These are phyloP conservation scores for Gleditsia sinensis DNA, from an alignment of 306 rosid genomes.

Conservation along the genomic window DNA sequence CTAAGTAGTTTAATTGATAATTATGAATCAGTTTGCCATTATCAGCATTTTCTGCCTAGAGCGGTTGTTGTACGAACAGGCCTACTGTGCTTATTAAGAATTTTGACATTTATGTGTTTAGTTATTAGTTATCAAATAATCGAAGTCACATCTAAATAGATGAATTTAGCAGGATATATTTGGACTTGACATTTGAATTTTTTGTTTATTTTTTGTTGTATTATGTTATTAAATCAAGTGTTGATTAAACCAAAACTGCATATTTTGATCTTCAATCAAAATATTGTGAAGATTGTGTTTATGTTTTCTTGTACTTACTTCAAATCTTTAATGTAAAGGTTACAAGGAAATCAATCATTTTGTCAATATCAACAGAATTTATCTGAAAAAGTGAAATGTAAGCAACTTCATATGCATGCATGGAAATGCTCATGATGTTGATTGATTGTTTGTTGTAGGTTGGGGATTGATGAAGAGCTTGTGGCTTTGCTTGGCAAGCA, in stretches of 20 bases:
- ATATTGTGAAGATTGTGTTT: too few species aligned
- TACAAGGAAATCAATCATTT: too few species aligned
- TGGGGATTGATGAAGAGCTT: conserved; percentile 96
- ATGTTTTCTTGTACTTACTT: background rate
- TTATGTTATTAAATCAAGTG: background rate
- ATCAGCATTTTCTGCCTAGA: background rate
- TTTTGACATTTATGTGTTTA: background rate
- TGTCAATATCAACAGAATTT: too few species aligned
- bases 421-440: conserved; percentile 30
- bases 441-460: conserved; percentile 49
- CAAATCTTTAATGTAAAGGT: background rate
- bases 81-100: background rate
- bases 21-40: background rate
- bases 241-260: background rate
- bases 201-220: background rate
- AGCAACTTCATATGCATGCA: conserved; percentile 17
- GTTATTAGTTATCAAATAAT: conserved; percentile 8
- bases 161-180: background rate
- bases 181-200: background rate
- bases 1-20: background rate
- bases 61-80: background rate
- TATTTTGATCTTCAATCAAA: background rate
- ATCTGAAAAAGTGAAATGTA: background rate
- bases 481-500: conserved; percentile 84
- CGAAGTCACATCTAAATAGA: background rate